Conservation (phyloP, 768 basidiomycete species). For the Pleurotus sapidus region DNA sequence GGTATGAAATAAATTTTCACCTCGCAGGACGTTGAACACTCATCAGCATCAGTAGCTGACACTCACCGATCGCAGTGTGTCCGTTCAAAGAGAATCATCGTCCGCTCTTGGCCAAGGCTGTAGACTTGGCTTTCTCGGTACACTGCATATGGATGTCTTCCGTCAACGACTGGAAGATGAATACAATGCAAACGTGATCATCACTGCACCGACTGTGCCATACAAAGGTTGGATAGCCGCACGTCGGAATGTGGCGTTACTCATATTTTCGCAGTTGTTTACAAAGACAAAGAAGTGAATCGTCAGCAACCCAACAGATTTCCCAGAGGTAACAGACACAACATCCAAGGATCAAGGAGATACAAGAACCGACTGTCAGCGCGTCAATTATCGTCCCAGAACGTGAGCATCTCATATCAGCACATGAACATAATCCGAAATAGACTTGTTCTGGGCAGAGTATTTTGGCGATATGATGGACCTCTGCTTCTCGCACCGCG, state of each 20-base stretch:
- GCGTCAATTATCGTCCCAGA: conserved; percentile 95
- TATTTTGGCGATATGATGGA: conserved; percentile 98
- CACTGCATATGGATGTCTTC: conserved; percentile 95
- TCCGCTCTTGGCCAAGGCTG: conserved; percentile 94
- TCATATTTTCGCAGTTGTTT: conserved; percentile 54
- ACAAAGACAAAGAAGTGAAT: conserved; percentile 56
- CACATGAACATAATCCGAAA: neutral
- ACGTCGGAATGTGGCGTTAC: neutral
- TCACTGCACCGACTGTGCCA: conserved; percentile 95
- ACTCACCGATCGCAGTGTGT: conserved; percentile 85
- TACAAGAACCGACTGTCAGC: conserved; percentile 92
- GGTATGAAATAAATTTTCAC: conserved; percentile 39
- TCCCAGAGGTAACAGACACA: conserved; percentile 78
- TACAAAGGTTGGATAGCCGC: conserved; percentile 62
- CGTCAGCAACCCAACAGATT: conserved; percentile 93
- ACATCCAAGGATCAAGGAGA: conserved; percentile 59
- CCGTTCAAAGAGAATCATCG: conserved; percentile 88
- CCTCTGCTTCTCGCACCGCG: conserved; percentile 84
- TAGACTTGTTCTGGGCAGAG: conserved; percentile 39
- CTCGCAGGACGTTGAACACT: conserved; percentile 2
- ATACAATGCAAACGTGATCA: conserved; percentile 90
- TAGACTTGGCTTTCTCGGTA: conserved; percentile 92
- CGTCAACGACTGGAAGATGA: conserved; percentile 97
- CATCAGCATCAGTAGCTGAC: conserved; percentile 53
- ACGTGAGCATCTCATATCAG: conserved; percentile 40